These are phyloP conservation scores for Apostasia shenzhenica DNA, from an alignment of 106 monocot species.

Conservation along the genomic window DNA sequence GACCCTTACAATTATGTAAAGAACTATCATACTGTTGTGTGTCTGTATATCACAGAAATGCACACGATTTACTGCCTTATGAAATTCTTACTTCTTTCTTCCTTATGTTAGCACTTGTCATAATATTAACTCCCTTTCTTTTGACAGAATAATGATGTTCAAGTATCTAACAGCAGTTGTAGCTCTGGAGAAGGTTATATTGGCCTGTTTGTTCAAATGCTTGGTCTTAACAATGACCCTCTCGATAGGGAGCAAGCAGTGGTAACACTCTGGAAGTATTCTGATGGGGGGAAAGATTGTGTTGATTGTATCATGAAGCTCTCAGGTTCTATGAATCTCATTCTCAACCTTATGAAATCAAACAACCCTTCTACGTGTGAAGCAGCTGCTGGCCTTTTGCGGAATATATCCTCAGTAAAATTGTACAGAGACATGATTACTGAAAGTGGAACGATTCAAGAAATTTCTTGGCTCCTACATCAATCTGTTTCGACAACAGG, in stretches of 20 bases:
- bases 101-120: too few species aligned
- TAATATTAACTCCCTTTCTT: not conserved
- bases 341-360: conserved; percentile 69
- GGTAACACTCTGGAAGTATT: conserved; percentile 68
- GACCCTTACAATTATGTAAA: too few species aligned
- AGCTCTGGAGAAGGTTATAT: conserved; percentile 47
- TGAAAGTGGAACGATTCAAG: conserved; percentile 74
- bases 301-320: conserved; percentile 66
- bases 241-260: conserved; percentile 83
- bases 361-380: conserved; percentile 50
- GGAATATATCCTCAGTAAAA: conserved; percentile 51
- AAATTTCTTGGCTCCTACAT: conserved; percentile 44
- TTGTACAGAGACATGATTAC: conserved; percentile 50
- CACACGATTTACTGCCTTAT: not conserved
- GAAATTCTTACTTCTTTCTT: not conserved
- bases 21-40: too few species aligned
- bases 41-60: not conserved
- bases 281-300: conserved; percentile 64
- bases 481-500: conserved; percentile 31
- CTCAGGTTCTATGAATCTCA: conserved; percentile 63
- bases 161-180: not conserved
- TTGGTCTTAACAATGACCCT: conserved; percentile 72
- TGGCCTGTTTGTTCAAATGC: conserved; percentile 78
- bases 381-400: conserved; percentile 75
- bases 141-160: conserved; percentile 26